phyloP scores from a whole-genome alignment of 1,139 yeast species.

The Diutina ranongensis region DNA sequence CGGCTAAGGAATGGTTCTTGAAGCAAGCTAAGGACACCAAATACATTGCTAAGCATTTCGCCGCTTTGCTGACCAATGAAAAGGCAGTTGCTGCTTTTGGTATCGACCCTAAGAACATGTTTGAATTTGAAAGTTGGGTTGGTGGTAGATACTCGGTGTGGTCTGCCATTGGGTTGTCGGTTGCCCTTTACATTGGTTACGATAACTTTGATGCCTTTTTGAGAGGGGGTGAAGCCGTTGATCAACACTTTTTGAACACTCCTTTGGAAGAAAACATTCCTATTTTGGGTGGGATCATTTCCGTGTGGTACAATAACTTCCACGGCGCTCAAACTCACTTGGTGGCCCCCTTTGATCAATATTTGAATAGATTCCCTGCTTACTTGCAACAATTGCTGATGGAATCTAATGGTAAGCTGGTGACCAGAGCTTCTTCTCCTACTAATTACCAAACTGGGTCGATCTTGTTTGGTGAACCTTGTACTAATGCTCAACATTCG shows the following conservation, averaged over 20 bases:
- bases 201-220: constrained; percentile 87
- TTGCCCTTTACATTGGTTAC: constrained; percentile 87
- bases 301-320: constrained; percentile 98
- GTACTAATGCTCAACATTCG: constrained; percentile 97
- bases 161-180: constrained; percentile 96
- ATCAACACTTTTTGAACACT: constrained; percentile 73
- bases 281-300: constrained; percentile 79
- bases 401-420: constrained; percentile 99
- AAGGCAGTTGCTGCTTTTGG: constrained; percentile 87
- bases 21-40: constrained; percentile 51
- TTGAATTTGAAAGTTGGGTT: constrained; percentile 97
- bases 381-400: constrained; percentile 95
- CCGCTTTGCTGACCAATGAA: constrained; percentile 90
- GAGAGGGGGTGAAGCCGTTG: constrained; percentile 96
- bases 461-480: constrained; percentile 95
- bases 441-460: constrained; percentile 94
- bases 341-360: constrained; percentile 97
- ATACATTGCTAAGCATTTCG: constrained; percentile 93
- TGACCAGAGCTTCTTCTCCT: constrained; percentile 81
- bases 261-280: constrained; percentile 91
- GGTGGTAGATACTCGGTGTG: constrained; percentile 99
- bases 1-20: constrained; percentile 93
- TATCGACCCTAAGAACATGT: constrained; percentile 95
- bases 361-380: constrained; percentile 98
- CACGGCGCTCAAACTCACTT: constrained; percentile 95